Percentiles rank a stretch among this genome's conserved stretches.
Conservation (phyloP, 768 basidiomycete species). For the Crucibulum laeve region DNA sequence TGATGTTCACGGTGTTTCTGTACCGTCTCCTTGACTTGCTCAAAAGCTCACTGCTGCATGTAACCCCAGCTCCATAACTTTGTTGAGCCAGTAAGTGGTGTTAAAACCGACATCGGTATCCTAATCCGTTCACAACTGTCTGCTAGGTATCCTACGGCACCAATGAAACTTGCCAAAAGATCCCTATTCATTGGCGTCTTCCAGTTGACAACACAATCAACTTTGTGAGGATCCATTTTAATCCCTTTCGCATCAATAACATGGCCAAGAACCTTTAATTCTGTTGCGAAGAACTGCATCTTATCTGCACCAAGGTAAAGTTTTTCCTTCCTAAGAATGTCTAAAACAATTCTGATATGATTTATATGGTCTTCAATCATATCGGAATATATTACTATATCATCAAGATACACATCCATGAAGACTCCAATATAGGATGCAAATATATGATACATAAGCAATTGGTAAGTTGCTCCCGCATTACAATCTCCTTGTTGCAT, state of each 20-base stretch:
- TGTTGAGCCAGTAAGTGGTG: neutral
- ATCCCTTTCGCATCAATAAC: slow-evolving; percentile 28
- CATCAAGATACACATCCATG: too few species aligned
- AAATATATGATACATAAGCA: slow-evolving; percentile 34
- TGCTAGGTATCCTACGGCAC: slow-evolving; percentile 29
- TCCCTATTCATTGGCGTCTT: slow-evolving; percentile 20
- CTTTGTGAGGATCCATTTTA: slow-evolving; percentile 35
- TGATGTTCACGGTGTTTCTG: too few species aligned
- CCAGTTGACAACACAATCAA: slow-evolving; percentile 24
- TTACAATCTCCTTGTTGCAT: slow-evolving; percentile 21
- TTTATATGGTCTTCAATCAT: slow-evolving; percentile 26
- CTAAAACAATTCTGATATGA: slow-evolving; percentile 20
- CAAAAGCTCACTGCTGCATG: neutral
- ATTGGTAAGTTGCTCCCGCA: slow-evolving; percentile 30
- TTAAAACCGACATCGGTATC: slow-evolving; percentile 20
- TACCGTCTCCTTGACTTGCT: neutral
- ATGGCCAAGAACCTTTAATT: slow-evolving; percentile 27
- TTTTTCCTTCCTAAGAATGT: slow-evolving; percentile 16
- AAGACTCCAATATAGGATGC: slow-evolving; percentile 22
- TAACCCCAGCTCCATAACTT: too few species aligned
- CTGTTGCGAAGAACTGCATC: slow-evolving; percentile 14
- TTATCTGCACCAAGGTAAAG: slow-evolving; percentile 26
- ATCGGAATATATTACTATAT: slow-evolving; percentile 35
- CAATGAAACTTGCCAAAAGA: slow-evolving; percentile 25
- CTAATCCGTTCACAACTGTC: slow-evolving; percentile 15